Conservation (phyloP, 352 stramenopile genomes). For the Pythium apleroticum region DNA sequence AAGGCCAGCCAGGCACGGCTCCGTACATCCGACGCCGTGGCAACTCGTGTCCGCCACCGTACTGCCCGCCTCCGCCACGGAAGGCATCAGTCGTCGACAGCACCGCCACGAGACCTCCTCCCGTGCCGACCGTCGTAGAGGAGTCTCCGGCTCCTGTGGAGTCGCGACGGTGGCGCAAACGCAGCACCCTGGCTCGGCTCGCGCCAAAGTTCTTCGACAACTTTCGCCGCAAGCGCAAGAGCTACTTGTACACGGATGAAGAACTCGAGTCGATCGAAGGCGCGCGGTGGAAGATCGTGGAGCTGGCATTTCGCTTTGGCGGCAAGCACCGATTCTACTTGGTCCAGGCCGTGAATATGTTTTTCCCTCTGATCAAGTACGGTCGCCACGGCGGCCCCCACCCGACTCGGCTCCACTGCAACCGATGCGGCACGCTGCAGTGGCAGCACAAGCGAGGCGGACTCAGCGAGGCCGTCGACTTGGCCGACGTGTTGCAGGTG, state of each 20-base stretch:
- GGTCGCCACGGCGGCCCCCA: conserved; percentile 70
- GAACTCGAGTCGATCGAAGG: conserved; percentile 79
- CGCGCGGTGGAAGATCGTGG: conserved; percentile 84
- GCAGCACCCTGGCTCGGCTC: conserved; percentile 56
- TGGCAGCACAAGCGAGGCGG: conserved; percentile 86
- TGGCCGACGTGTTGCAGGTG: conserved; percentile 70
- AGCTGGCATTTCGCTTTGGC: conserved; percentile 83
- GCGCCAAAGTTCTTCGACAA: conserved; percentile 60
- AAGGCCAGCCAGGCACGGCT: conserved; percentile 30
- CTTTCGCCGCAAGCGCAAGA: conserved; percentile 71
- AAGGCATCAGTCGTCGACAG: background rate
- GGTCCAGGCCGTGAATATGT: conserved; percentile 88
- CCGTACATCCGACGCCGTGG: conserved; percentile 43
- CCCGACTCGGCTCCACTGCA: conserved; percentile 74
- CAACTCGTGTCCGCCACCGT: conserved; percentile 64
- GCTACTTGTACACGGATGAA: conserved; percentile 77
- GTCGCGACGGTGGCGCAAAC: conserved; percentile 38
- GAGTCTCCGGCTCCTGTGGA: background rate
- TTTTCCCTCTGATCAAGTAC: conserved; percentile 80
- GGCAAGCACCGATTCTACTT: conserved; percentile 83
- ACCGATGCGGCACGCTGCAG: conserved; percentile 76
- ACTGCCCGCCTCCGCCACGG: conserved; percentile 10
- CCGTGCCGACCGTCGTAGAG: background rate
- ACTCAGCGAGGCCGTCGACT: conserved; percentile 67
- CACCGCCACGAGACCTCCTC: background rate